These are phyloP conservation scores for Cryptosporidium muris DNA, from an alignment of 169 alveolate species.

Conservation along the genomic window DNA sequence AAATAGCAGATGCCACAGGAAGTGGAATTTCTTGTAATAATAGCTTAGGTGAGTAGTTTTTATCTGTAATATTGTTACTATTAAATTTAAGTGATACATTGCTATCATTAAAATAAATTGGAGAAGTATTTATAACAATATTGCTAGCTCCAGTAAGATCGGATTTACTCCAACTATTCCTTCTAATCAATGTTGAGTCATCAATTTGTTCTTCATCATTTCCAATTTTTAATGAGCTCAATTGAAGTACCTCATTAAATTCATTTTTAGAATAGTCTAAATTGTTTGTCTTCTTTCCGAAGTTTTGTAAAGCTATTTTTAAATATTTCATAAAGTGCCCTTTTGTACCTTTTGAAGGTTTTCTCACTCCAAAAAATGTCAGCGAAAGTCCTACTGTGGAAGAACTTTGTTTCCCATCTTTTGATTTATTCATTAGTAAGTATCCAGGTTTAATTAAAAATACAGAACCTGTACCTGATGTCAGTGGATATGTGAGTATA, in stretches of 20 bases:
- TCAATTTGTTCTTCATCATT: no score
- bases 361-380: constrained; percentile 61
- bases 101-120: not conserved
- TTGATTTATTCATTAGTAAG: constrained; percentile 11
- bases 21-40: no score
- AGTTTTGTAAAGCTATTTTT: constrained; percentile 10
- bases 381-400: constrained; percentile 22
- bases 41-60: no score
- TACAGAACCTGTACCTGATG: constrained; percentile 48
- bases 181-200: not conserved
- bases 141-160: not conserved
- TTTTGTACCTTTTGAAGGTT: constrained; percentile 45
- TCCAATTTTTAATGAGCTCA: no score
- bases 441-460: constrained; percentile 60
- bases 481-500: constrained; percentile 13
- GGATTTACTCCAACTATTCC: not conserved
- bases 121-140: not conserved
- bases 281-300: no score
- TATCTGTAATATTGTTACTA: not conserved
- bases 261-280: no score
- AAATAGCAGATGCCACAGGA: constrained; percentile 3
- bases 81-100: not conserved
- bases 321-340: constrained; percentile 20
- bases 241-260: no score
- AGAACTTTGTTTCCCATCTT: not conserved